A percentile compares a stretch with the other conserved stretches of the same genome.
phyloP scores from a whole-genome alignment of 1,284 basidiomycete species.

The Cutaneotrichosporon dermatis region DNA sequence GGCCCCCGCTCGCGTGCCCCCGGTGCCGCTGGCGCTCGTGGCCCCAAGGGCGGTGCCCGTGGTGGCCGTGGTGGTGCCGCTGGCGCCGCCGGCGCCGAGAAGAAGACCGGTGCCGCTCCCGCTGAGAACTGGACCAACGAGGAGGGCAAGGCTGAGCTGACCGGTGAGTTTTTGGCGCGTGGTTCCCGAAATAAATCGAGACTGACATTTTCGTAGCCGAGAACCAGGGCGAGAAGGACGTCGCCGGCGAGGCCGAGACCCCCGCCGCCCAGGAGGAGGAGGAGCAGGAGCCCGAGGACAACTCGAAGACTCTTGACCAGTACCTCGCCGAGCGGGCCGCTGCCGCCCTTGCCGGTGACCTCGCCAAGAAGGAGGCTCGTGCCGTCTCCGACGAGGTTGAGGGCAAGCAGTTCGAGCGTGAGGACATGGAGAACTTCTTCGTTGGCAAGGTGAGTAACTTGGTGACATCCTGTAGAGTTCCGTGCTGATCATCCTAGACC shows the following conservation, averaged over 20 bases:
- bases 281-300: constrained; percentile 81
- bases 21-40: constrained; percentile 34
- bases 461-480: background rate
- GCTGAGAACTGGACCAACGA: constrained; percentile 82
- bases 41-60: constrained; percentile 33
- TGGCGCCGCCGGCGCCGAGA: constrained; percentile 61
- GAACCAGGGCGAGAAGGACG: constrained; percentile 49
- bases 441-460: constrained; percentile 38
- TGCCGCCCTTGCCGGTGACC: constrained; percentile 26
- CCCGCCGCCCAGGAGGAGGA: constrained; percentile 38
- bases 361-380: constrained; percentile 32
- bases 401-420: constrained; percentile 43
- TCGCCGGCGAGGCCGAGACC: constrained; percentile 33
- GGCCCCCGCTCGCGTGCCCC: constrained; percentile 34
- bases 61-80: constrained; percentile 22
- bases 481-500: background rate
- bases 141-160: constrained; percentile 70
- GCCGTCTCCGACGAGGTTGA: constrained; percentile 32
- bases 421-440: constrained; percentile 44
- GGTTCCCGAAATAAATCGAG: too few relatives aligned
- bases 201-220: constrained; percentile 44
- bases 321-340: constrained; percentile 49
- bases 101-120: constrained; percentile 64
- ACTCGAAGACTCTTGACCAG: constrained; percentile 59
- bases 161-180: constrained; percentile 50